Evolutionary conservation across 441 rosid genomes (phyloP), one percentile per base, ranked within the genome.

Genomic region (Pelargonium citronellum): DNA sequence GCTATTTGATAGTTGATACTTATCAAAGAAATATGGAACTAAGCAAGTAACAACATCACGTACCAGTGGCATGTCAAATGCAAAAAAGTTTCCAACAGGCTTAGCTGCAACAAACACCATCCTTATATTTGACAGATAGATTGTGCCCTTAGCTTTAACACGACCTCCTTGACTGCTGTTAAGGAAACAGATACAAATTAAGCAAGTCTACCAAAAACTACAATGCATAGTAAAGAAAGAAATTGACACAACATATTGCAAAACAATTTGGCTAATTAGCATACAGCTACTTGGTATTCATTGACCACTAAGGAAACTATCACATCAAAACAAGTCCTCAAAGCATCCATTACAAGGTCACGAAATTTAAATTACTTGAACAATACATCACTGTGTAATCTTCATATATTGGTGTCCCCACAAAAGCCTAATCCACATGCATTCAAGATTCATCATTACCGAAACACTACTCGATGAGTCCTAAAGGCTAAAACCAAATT

Each of bases 1-100:
- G 34, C 34, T 27, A 27, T 27, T 27, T 27, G 34, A 27, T 27
- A 27, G 34, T 27, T 27, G 34, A 27, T 27, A 27, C 34, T 27
- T 27, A 30, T 3, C 37, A 30, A 30, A 30, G 37, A 30, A 30
- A 30, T 30, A 53, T 0, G 9, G 60, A 53, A 1, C 1, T n/a
- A 15, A 53, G 60, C 60, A 53, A 53, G 60, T 53, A 16, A 53
- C 16, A 10, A 16, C 5, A 69, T 30, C 51, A 22, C 78, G 2
- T 83, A 94, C 98, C 89, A 91, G 67, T 41, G 99, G 99, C 88
- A 91, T 87, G 74, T 94, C 97, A 74, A 94, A 91, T 71, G 95
- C 90, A 44, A 67, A 55, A 60, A 91, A 86, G 78, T 82, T 74
- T 47, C 86, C 95, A 73, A 84, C 87, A 64, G 95, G 95, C 75